Evolutionary conservation across 2,329 filamentous ascomycete genomes (phyloP).

Genomic region (Daldinia sp.): DNA sequence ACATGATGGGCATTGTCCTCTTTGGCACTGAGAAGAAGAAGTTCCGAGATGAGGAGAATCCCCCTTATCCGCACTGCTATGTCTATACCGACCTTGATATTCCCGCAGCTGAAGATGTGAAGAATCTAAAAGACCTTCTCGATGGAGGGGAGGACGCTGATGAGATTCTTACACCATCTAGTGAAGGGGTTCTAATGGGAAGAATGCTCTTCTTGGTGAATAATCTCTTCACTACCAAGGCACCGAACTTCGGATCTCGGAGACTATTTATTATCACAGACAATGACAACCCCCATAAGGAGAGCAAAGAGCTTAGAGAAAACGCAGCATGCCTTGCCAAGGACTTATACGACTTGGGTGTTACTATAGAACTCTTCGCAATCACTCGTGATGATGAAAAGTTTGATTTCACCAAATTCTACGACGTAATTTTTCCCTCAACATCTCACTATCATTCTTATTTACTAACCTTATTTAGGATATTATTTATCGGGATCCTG

Average conservation of each 20-base stretch:
- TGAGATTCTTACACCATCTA: slow-evolving; percentile 73
- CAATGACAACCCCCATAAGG: slow-evolving; percentile 83
- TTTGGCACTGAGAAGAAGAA: slow-evolving; percentile 90
- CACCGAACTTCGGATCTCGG: slow-evolving; percentile 91
- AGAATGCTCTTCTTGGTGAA: slow-evolving; percentile 95
- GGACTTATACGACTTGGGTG: slow-evolving; percentile 92
- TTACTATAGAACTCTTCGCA: slow-evolving; percentile 91
- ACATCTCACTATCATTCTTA: slow-evolving; percentile 35
- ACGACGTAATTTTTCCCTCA: slow-evolving; percentile 71
- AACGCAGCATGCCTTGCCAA: slow-evolving; percentile 88
- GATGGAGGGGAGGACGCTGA: slow-evolving; percentile 79
- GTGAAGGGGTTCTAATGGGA: slow-evolving; percentile 78
- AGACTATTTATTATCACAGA: slow-evolving; percentile 96
- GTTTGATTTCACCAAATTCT: slow-evolving; percentile 88
- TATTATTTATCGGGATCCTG: slow-evolving; percentile 84
- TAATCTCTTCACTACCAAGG: slow-evolving; percentile 93
- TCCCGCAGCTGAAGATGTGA: slow-evolving; percentile 87
- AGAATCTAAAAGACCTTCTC: slow-evolving; percentile 75
- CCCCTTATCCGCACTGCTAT: slow-evolving; percentile 87
- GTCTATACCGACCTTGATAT: slow-evolving; percentile 88
- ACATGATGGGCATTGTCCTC: slow-evolving; percentile 95
- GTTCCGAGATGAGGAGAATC: slow-evolving; percentile 72
- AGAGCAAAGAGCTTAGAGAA: slow-evolving; percentile 75
- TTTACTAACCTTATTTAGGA: slow-evolving; percentile 61
- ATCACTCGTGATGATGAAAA: slow-evolving; percentile 74